These are phyloP conservation scores for Pterocarpus macrocarpus DNA, from an alignment of 306 rosid species.

Conservation along the genomic window DNA sequence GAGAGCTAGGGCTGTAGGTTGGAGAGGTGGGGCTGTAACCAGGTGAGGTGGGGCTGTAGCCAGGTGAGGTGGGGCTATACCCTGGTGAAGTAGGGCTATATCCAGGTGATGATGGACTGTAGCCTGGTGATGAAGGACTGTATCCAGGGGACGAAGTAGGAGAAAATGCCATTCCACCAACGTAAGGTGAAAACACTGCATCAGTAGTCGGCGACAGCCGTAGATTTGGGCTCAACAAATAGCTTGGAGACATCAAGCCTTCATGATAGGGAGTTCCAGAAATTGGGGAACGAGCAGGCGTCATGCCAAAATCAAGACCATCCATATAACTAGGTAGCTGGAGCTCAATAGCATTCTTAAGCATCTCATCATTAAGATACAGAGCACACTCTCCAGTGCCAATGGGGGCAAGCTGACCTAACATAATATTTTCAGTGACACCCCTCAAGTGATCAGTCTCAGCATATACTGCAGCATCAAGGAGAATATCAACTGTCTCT, in stretches of 20 bases:
- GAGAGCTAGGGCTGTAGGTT: constrained; percentile 96
- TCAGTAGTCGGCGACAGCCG: constrained; percentile 84
- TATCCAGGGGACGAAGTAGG: constrained; percentile 96
- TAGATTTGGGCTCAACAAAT: constrained; percentile 91
- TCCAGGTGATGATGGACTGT: constrained; percentile 97
- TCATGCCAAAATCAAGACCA: constrained; percentile 97
- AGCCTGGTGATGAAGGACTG: constrained; percentile 96
- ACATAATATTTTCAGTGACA: constrained; percentile 95
- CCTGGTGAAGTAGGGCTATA: constrained; percentile 98
- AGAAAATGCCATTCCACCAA: constrained; percentile 95
- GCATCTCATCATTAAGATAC: constrained; percentile 93
- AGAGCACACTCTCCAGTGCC: constrained; percentile 93
- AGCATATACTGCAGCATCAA: constrained; percentile 96
- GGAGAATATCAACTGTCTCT: constrained; percentile 97
- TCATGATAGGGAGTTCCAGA: constrained; percentile 96
- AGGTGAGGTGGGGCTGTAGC: constrained; percentile 94
- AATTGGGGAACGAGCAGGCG: constrained; percentile 91
- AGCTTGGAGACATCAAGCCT: constrained; percentile 95
- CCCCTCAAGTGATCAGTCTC: constrained; percentile 92
- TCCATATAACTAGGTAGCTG: constrained; percentile 98
- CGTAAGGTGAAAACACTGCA: constrained; percentile 99
- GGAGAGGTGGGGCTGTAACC: constrained; percentile 98
- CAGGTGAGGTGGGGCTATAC: constrained; percentile 94
- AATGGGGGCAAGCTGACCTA: constrained; percentile 97
- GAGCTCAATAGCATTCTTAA: constrained; percentile 96